A percentile compares a stretch with the other conserved stretches of the same genome.
phyloP scores from a whole-genome alignment of 1,284 basidiomycete genomes.

The Boletus albobrunnescens region DNA sequence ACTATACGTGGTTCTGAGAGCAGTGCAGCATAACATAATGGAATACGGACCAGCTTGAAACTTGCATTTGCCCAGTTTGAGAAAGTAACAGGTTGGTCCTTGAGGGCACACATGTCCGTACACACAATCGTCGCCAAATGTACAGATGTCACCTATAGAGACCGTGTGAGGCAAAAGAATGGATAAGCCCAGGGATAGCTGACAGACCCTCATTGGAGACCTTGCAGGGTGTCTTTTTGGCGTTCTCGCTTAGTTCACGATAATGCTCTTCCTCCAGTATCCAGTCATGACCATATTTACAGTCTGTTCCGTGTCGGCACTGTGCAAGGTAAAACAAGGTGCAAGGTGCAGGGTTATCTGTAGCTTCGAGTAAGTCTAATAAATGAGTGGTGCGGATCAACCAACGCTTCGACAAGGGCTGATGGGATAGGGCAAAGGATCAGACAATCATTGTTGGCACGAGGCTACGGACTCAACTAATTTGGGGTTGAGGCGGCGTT shows the following conservation, averaged over 20 bases:
- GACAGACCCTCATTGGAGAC: conserved; percentile 47
- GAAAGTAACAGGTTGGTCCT: conserved; percentile 46
- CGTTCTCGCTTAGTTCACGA: conserved; percentile 46
- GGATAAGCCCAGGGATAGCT: neutral
- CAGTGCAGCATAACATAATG: conserved; percentile 13
- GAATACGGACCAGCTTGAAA: conserved; percentile 50
- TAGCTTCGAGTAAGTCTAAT: conserved; percentile 10
- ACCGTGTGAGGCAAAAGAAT: conserved; percentile 3
- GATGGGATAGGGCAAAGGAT: conserved; percentile 7
- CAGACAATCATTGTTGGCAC: conserved; percentile 17
- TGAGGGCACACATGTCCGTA: conserved; percentile 58
- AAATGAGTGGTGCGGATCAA: conserved; percentile 19
- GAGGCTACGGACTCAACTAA: conserved; percentile 41
- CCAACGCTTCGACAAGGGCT: conserved; percentile 58
- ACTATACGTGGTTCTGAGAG: conserved; percentile 25
- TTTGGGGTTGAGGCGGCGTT: conserved; percentile 45
- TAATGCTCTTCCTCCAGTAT: conserved; percentile 49
- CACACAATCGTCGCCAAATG: conserved; percentile 55
- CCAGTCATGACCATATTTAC: conserved; percentile 59
- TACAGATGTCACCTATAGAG: conserved; percentile 46
- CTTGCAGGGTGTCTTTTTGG: conserved; percentile 58
- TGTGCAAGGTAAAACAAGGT: conserved; percentile 56
- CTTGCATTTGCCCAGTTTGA: conserved; percentile 53
- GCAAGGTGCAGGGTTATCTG: conserved; percentile 58
- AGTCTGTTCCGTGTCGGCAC: conserved; percentile 52